These are phyloP conservation scores for Strigomonas oncopelti DNA, from an alignment of 208 protist species.

Conservation along the genomic window DNA sequence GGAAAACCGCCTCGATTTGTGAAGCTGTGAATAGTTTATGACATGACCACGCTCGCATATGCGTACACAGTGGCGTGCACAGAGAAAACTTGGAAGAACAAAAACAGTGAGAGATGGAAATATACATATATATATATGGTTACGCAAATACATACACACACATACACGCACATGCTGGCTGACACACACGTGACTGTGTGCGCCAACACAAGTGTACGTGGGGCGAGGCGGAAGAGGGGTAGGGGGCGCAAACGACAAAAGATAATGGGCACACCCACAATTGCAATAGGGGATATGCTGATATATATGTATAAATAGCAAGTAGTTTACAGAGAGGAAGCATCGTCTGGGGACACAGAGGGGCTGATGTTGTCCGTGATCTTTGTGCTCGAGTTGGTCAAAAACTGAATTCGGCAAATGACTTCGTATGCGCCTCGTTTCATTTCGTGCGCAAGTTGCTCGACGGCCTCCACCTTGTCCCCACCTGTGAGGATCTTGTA, in stretches of 20 bases:
- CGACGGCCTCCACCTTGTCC: constrained; percentile 65
- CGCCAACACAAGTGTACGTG: too few relatives aligned
- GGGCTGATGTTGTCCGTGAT: constrained; percentile 41
- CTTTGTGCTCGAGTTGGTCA: constrained; percentile 66
- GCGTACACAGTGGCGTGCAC: constrained; percentile 34
- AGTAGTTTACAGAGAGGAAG: constrained; percentile 1
- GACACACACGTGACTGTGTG: too few relatives aligned
- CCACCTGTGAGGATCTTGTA: constrained; percentile 59
- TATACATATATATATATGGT: background rate
- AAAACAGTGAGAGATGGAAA: constrained; percentile 2
- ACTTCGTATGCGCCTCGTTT: constrained; percentile 62
- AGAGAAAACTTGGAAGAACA: constrained; percentile 93
- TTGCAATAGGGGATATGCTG: background rate
- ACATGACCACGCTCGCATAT: background rate
- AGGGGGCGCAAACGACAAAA: background rate
- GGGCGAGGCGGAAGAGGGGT: too few relatives aligned
- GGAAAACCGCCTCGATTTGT: background rate
- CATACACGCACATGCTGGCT: too few relatives aligned
- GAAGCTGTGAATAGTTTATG: background rate
- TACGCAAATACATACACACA: too few relatives aligned
- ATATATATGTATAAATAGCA: background rate
- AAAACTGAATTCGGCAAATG: constrained; percentile 63
- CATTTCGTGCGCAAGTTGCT: constrained; percentile 60
- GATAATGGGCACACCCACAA: background rate
- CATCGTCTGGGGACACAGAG: background rate